These are phyloP conservation scores for Elasticomyces elasticus DNA, from an alignment of 495 filamentous ascomycete species.

Conservation along the genomic window DNA sequence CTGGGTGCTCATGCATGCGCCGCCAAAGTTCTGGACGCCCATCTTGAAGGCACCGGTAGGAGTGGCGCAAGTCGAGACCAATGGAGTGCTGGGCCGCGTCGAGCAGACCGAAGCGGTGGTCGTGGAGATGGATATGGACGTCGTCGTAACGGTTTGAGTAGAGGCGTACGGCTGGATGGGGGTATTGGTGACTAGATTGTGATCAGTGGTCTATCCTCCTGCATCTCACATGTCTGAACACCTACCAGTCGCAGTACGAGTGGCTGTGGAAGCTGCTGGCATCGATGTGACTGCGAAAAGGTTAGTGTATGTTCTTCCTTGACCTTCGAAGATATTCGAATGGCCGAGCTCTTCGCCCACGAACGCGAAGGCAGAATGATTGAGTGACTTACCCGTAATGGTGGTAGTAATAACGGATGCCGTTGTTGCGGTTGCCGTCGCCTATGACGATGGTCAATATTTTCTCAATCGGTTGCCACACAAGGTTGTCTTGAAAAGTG, in stretches of 20 bases:
- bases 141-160: background rate
- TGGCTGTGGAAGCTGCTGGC: background rate
- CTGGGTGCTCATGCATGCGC: background rate
- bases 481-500: too few relatives aligned
- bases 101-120: background rate
- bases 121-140: background rate
- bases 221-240: too few relatives aligned
- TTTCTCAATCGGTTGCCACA: too few relatives aligned
- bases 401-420: background rate
- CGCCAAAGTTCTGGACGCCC: background rate
- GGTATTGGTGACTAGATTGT: background rate
- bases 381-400: background rate
- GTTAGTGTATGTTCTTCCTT: too few relatives aligned
- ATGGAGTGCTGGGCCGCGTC: background rate
- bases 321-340: background rate
- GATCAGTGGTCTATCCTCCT: too few relatives aligned
- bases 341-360: too few relatives aligned
- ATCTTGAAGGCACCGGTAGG: background rate
- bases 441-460: too few relatives aligned
- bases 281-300: background rate
- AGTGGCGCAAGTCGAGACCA: background rate
- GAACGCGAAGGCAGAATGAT: too few relatives aligned
- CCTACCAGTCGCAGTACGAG: background rate
- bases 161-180: background rate
- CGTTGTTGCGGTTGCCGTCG: background rate